Base-by-base conservation (phyloP, 768 basidiomycete genomes). In the Nidularia pulvinata region DNA sequence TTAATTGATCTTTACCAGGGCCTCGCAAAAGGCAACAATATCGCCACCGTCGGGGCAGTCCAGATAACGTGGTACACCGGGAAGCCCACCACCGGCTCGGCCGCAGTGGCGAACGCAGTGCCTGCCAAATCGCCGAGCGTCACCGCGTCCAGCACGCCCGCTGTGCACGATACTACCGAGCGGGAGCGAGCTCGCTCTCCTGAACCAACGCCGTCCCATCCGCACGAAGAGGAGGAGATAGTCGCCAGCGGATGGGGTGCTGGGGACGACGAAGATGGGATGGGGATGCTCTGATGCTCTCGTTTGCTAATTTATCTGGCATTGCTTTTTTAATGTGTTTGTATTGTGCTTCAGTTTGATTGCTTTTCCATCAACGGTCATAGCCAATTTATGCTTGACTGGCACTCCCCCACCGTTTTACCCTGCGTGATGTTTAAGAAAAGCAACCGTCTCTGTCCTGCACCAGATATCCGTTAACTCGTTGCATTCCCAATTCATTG, bases 191-290 rank as follows among this genome's bases (percentile, higher is more conserved):
- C 48, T 47, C 59, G 9, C 6, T 49, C 48, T 49, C 33, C 49
- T 36, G 54, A 60, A 43, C n/a, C 33, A 32, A 19, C 22, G 46
- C 55, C 54, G 35, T 53, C 33, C 46, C 51, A 50, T n/a, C 37
- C 37, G 7, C 63, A 60, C 55, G 65, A 78, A 35, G 88, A 88
- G 55, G 88, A 88, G 61, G 88, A 85, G 63, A 62, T 80, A 5
- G 75, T 82, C 5, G 82, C 82, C 4, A 85, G 80, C 59, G 86
- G 88, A 22, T 90, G 89, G 88, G 89, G 88, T n/a, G 84, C 77
- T 50, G 83, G 76, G 42, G 83, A 85, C 49, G 87, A 81, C 51
- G 88, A 83, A 58, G 86, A 90, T 61, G 85, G 82, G 45, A 90
- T 91, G 86, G 87, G 88, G 39, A 84, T 90, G 81, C 61, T 84